Evolutionary conservation across 2,329 filamentous ascomycete genomes (phyloP), one percentile per base, ranked within the genome.

Genomic region (Penicillium sp.): DNA sequence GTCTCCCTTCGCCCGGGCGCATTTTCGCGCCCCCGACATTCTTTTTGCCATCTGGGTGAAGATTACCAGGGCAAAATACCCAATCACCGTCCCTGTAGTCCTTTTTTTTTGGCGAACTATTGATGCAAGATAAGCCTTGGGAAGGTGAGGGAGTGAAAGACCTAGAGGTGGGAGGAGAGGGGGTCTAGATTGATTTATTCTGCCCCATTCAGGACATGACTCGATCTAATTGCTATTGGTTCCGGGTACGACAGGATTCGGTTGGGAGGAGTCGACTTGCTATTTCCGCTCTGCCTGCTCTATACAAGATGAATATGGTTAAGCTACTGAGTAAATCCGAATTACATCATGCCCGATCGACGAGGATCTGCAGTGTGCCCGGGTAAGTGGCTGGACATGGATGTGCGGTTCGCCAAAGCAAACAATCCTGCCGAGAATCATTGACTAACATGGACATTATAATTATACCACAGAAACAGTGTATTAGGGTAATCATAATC

Each of bases 91-190:
- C 9, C 12, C n/a, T n/a, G n/a, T n/a, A n/a, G 32, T 20, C 13
- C 34, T 24, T 37, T 21, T 43, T 37, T 3, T 13, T 46, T 24
- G 5, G 26, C 15, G 36, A 33, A 55, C 46, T 52, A 55, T 49
- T 51, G 32, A 58, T 51, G 58, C 59, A 56, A 59, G 59, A 53
- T 61, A 58, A 42, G 45, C 50, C 59, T 54, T 42, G 7, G n/a
- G 36, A 34, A 44, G 44, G 46, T 39, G 37, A 27, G 46, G 37
- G 43, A 27, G 32, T 18, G 26, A 26, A 26, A 30, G 13, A 8
- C 10, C 9, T 15, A 45, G 39, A 26, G 13, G 26, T 21, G 26
- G 23, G 17, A 21, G 21, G 9, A 4, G 33, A 24, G 32, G 8
- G 5, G 13, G 23, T 13, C n/a, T 4, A 26, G 23, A 40, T 40